Evolutionary conservation across 2,329 filamentous ascomycete genomes (phyloP).

Genomic region (Cylindrodendrum hubeiense): DNA sequence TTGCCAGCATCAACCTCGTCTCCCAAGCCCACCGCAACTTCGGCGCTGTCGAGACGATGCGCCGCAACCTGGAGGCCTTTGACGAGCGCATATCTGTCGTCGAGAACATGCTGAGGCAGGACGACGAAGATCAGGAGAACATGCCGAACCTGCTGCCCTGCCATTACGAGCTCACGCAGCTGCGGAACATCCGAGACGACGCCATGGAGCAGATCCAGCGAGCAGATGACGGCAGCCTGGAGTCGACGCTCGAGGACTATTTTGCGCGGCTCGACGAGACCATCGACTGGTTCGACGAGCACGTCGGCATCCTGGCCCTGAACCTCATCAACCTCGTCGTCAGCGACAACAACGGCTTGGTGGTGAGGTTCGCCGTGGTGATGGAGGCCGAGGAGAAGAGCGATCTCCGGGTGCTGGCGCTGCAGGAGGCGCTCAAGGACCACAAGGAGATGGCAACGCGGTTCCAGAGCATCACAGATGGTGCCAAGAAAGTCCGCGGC

Average conservation of each 20-base stretch:
- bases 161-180: slow-evolving; percentile 91
- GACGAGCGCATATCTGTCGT: slow-evolving; percentile 81
- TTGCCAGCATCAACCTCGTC: slow-evolving; percentile 90
- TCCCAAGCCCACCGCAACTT: slow-evolving; percentile 98
- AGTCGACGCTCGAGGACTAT: slow-evolving; percentile 88
- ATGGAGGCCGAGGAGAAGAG: slow-evolving; percentile 98
- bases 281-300: slow-evolving; percentile 95
- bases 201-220: slow-evolving; percentile 95
- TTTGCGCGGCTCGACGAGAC: slow-evolving; percentile 88
- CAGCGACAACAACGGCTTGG: slow-evolving; percentile 86
- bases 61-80: slow-evolving; percentile 88
- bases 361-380: slow-evolving; percentile 91
- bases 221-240: slow-evolving; percentile 78
- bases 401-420: slow-evolving; percentile 88
- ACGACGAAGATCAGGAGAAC: slow-evolving; percentile 87
- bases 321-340: slow-evolving; percentile 91
- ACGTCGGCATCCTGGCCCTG: slow-evolving; percentile 88
- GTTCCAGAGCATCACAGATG: slow-evolving; percentile 95
- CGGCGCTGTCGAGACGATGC: slow-evolving; percentile 93
- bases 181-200: slow-evolving; percentile 95
- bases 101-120: slow-evolving; percentile 82
- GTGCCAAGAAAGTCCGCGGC: slow-evolving; percentile 89
- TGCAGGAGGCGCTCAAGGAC: slow-evolving; percentile 95
- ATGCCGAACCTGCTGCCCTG: slow-evolving; percentile 92
- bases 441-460: slow-evolving; percentile 94